Base-by-base conservation (phyloP, 176 grass and related monocot genomes). In the Panicum miliaceum region DNA sequence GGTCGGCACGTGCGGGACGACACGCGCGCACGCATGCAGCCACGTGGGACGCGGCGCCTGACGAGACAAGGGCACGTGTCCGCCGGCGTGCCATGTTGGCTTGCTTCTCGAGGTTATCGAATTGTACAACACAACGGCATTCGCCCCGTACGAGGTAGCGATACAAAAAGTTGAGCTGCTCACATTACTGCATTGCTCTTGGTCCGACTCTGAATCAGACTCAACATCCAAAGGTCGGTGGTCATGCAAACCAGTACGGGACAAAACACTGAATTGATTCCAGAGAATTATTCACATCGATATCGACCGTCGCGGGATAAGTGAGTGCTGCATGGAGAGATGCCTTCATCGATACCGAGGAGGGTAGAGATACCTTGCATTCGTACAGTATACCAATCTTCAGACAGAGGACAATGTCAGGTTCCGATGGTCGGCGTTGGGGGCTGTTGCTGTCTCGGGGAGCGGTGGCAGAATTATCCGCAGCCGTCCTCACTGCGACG, bases 11-110 rank as follows among this genome's bases (percentile, higher is more conserved):
- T 6, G 35, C 40, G 48, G 63, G 34, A 8, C 13, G 34, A 29
- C 81, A 81, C 84, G 84, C 84, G 46, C 29, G 64, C 75, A 7
- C 29, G 68, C 67, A 32, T 42, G 68, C 25, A 10, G 70, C 10
- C 35, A 61, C 73, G 3, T 22, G 43, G n/a, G 72, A 35, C 9
- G 20, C 23, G n/a, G 29, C 32, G 13, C 34, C 10, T 61, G 89
- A 59, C 3, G 6, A 82, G 66, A 72, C 38, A 3, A 27, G 1
- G 91, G 1, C 88, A 67, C 85, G 85, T 88, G 72, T 63, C 38
- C 58, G n/a, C 9, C 3, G 47, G 4, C 0, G 29, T 27, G 88
- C 79, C 79, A 86, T 84, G 79, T 73, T 10, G 69, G 56, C 12
- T 43, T 32, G 12, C 12, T 18, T 52, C 4, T 47, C 76, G 22